phyloP scores from a whole-genome alignment of 2,329 filamentous ascomycete species.

The Phoma sp. region DNA sequence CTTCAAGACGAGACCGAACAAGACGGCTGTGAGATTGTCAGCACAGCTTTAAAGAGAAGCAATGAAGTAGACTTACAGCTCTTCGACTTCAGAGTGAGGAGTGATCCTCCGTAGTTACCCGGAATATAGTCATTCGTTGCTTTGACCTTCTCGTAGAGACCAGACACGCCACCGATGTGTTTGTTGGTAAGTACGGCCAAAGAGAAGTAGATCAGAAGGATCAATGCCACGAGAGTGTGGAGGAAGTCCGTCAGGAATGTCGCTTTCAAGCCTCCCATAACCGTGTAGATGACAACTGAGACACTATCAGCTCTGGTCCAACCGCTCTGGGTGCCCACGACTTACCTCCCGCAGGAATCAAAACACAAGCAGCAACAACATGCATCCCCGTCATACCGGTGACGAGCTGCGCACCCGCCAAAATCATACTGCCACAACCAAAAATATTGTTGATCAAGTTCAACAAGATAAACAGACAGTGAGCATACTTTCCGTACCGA shows the following conservation, averaged over 20 bases:
- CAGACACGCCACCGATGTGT: constrained; percentile 12
- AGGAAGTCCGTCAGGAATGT: constrained; percentile 76
- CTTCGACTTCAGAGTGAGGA: constrained; percentile 79
- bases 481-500: constrained; percentile 73
- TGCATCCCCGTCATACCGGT: constrained; percentile 48
- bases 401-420: constrained; percentile 84
- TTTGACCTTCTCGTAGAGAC: constrained; percentile 41
- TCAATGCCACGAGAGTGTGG: constrained; percentile 77
- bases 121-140: constrained; percentile 71
- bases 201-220: constrained; percentile 70
- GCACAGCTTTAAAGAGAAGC: neutral
- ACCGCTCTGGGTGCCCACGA: too few species aligned
- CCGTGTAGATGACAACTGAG: constrained; percentile 84
- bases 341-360: constrained; percentile 18
- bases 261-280: constrained; percentile 72
- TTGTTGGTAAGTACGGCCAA: constrained; percentile 10
- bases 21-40: constrained; percentile 3
- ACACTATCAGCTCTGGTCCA: constrained; percentile 58
- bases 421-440: constrained; percentile 78
- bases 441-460: constrained; percentile 80
- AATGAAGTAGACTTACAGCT: neutral
- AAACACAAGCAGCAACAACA: constrained; percentile 13
- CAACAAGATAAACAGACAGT: constrained; percentile 79
- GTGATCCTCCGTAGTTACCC: constrained; percentile 78
- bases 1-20: constrained; percentile 16